Base-by-base conservation (phyloP, 805 yeast species). In the Hanseniaspora nectarophila region DNA sequence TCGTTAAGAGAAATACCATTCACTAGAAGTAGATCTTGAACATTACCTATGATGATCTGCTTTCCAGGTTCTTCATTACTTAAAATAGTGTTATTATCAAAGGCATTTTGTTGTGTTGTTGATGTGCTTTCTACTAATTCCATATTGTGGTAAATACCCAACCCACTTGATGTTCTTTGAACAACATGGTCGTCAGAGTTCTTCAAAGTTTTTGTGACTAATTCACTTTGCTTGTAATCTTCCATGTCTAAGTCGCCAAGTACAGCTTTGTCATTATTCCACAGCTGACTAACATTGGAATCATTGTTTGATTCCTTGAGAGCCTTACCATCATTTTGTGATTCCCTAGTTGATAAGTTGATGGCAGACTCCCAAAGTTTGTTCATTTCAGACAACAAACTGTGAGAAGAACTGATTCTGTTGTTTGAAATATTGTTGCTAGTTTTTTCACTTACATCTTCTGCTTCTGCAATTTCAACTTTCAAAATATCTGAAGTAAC, bases 91-190 rank as follows among this genome's bases (percentile, higher is more conserved):
- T n/a, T n/a, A n/a, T n/a, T n/a, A n/a, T n/a, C n/a, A n/a, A n/a
- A n/a, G n/a, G n/a, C n/a, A n/a, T n/a, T 42, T 18, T 12, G 23
- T 12, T 16, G 42, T 12, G 8, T 21, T 38, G 23, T 4, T 38
- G 21, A 38, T 16, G 42, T 12, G 8, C 13, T 38, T 4, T 4
- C 21, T 9, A 38, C 42, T 15, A 42, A 4, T 28, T 42, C 24
- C 3, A 42, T 3, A 16, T 42, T 28, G 10, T 49, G 46, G 20
- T 32, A 42, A 8, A 49, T 34, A 2, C 53, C 53, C 24, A 49
- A 26, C 1, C 53, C 53, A 16, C 46, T 49, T 10, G 33, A 31
- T 4, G 53, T 24, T 42, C 53, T 49, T 49, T 49, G 42, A 26
- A 42, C 28, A 8, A 33, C 53, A 42, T 20, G 29, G 12, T 49